Evolutionary conservation across 768 basidiomycete species (phyloP).

Genomic region (Tephrocybe rancida): DNA sequence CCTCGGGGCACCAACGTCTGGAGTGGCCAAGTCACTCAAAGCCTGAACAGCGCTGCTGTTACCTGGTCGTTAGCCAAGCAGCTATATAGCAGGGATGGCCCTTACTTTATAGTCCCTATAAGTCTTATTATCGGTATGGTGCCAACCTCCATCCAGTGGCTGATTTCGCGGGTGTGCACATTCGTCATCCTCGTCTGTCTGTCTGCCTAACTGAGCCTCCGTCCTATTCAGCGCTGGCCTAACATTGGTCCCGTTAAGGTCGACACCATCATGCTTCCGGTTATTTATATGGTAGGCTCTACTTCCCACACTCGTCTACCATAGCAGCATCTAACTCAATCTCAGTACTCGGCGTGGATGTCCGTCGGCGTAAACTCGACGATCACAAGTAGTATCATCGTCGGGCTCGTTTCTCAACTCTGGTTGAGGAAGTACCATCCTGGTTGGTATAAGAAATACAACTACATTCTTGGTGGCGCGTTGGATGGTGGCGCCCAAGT

Average conservation of each 20-base stretch:
- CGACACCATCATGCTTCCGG: conserved; percentile 52
- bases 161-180: conserved; percentile 46
- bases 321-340: neutral
- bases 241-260: conserved; percentile 54
- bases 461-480: conserved; percentile 68
- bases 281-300: conserved; percentile 50
- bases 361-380: conserved; percentile 59
- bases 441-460: conserved; percentile 69
- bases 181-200: neutral
- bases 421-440: conserved; percentile 62
- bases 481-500: conserved; percentile 68
- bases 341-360: conserved; percentile 43
- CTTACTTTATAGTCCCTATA: conserved; percentile 60
- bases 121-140: conserved; percentile 55
- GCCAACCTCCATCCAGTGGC: conserved; percentile 54
- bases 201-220: neutral
- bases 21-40: conserved; percentile 55
- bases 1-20: conserved; percentile 64
- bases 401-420: conserved; percentile 60
- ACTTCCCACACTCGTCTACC: neutral
- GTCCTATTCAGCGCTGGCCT: conserved; percentile 48
- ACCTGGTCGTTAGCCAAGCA: conserved; percentile 68
- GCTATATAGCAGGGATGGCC: conserved; percentile 54
- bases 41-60: conserved; percentile 57
- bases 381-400: conserved; percentile 45